These are phyloP conservation scores for Ailanthus altissimus DNA, from an alignment of 345 rosid species.

Conservation along the genomic window DNA sequence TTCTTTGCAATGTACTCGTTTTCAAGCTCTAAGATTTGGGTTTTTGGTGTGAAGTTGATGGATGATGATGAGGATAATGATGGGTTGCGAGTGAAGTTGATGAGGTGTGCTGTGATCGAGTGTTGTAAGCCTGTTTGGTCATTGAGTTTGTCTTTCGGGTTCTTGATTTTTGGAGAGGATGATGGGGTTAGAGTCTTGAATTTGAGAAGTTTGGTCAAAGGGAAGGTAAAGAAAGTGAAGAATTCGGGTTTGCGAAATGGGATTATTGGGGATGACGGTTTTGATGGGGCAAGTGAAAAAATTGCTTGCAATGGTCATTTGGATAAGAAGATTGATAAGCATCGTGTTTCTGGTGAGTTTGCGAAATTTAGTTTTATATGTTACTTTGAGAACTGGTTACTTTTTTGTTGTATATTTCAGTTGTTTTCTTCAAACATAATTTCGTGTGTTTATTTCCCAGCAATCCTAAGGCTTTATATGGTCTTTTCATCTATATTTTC, in stretches of 20 bases:
- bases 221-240: slow-evolving; percentile 46
- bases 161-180: slow-evolving; percentile 72
- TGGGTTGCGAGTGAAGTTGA: slow-evolving; percentile 54
- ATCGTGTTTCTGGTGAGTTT: slow-evolving; percentile 50
- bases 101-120: slow-evolving; percentile 71
- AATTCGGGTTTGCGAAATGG: slow-evolving; percentile 46
- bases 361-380: neutral
- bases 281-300: slow-evolving; percentile 25
- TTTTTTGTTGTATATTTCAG: neutral
- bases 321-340: slow-evolving; percentile 51
- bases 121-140: slow-evolving; percentile 67
- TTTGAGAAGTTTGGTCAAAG: slow-evolving; percentile 60
- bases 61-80: slow-evolving; percentile 32
- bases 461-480: neutral
- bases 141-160: slow-evolving; percentile 52
- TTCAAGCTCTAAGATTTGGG: slow-evolving; percentile 55
- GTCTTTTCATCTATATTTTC: neutral
- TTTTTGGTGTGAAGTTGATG: slow-evolving; percentile 55
- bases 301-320: slow-evolving; percentile 36
- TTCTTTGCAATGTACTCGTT: slow-evolving; percentile 63
- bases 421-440: neutral
- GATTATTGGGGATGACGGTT: slow-evolving; percentile 27
- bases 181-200: slow-evolving; percentile 64
- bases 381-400: neutral
- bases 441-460: neutral